phyloP scores from a whole-genome alignment of 2,329 filamentous ascomycete species.

The Cercospora zeina region DNA sequence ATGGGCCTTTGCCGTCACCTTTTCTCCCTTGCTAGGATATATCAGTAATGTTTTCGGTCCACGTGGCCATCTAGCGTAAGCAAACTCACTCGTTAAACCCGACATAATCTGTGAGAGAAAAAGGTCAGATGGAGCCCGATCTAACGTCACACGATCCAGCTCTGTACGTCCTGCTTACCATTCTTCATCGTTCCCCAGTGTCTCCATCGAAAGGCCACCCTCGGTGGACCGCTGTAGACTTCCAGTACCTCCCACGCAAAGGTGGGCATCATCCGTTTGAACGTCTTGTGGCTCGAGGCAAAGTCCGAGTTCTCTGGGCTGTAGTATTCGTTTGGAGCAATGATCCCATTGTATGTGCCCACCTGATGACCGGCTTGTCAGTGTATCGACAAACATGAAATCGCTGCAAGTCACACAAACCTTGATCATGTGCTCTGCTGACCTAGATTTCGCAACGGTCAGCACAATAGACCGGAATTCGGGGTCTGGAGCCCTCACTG shows the following conservation, averaged over 20 bases:
- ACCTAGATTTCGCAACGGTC: conserved; percentile 23
- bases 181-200: conserved; percentile 69
- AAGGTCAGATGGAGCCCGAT: neutral
- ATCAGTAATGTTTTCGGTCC: conserved; percentile 26
- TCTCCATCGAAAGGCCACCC: conserved; percentile 64
- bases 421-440: conserved; percentile 64
- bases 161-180: conserved; percentile 9
- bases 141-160: neutral
- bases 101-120: conserved; percentile 56
- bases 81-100: conserved; percentile 62
- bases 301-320: conserved; percentile 63
- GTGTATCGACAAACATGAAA: neutral
- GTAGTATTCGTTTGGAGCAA: conserved; percentile 64
- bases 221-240: conserved; percentile 65
- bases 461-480: neutral
- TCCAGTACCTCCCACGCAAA: conserved; percentile 72
- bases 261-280: conserved; percentile 71
- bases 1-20: conserved; percentile 62
- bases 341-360: conserved; percentile 69
- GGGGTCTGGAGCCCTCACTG: conserved; percentile 39
- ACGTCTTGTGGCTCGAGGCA: conserved; percentile 65
- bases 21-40: conserved; percentile 58
- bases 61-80: conserved; percentile 6
- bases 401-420: conserved; percentile 3
- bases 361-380: conserved; percentile 40